Percentiles rank a stretch among this genome's conserved stretches.
phyloP scores from a whole-genome alignment of 176 grass and related monocot genomes.

The Carex cristatella region DNA sequence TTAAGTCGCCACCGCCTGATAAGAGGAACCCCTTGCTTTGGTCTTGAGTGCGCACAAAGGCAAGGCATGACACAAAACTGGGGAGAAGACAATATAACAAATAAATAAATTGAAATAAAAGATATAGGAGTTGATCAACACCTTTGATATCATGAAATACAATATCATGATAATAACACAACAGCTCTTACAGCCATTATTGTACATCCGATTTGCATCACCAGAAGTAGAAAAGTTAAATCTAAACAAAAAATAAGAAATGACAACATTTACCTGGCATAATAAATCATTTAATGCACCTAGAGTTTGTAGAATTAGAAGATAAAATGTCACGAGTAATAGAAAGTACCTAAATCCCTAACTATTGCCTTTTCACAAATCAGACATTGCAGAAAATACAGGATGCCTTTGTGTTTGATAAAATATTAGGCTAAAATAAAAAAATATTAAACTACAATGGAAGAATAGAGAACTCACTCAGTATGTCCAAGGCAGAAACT shows the following conservation, averaged over 20 bases:
- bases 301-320: too few species aligned
- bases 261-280: too few species aligned
- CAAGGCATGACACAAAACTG: constrained; percentile 86
- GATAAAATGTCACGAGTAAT: too few species aligned
- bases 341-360: too few species aligned
- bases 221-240: too few species aligned
- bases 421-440: not conserved
- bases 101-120: not conserved
- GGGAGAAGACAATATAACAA: constrained; percentile 14
- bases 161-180: not conserved
- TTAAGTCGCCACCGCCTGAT: constrained; percentile 92
- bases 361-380: not conserved
- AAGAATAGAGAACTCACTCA: constrained; percentile 51
- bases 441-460: not conserved
- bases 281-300: too few species aligned
- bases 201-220: not conserved
- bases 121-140: not conserved
- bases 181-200: not conserved
- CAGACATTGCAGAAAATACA: not conserved
- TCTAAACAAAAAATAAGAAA: too few species aligned
- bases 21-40: constrained; percentile 50
- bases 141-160: not conserved
- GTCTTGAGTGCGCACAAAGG: constrained; percentile 45
- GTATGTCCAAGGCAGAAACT: constrained; percentile 98
- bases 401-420: not conserved